Conservation (phyloP, 495 filamentous ascomycete genomes). For the Penicillium goetzii region DNA sequence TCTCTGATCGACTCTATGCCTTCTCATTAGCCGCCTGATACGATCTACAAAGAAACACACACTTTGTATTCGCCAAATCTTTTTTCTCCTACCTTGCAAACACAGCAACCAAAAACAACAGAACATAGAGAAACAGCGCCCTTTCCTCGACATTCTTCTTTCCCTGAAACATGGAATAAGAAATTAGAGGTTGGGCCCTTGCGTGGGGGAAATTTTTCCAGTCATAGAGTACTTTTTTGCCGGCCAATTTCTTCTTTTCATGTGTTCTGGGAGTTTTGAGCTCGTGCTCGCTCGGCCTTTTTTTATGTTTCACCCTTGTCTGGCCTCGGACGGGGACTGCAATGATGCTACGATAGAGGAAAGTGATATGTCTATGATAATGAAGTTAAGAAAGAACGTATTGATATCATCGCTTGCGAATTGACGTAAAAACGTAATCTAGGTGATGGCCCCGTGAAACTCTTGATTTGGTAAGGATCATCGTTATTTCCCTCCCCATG, state of each 20-base stretch:
- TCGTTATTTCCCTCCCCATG: too few relatives aligned
- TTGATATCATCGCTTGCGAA: constrained; percentile 1
- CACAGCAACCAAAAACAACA: constrained; percentile 15
- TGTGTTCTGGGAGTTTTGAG: constrained; percentile 6
- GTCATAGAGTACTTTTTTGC: constrained; percentile 5
- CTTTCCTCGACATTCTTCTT: background rate
- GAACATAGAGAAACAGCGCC: constrained; percentile 8
- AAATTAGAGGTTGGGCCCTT: background rate
- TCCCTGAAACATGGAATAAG: background rate
- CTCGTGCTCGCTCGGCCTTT: constrained; percentile 8
- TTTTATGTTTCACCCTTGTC: constrained; percentile 21
- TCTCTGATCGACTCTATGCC: constrained; percentile 44
- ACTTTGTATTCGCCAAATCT: constrained; percentile 13
- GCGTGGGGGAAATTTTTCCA: background rate
- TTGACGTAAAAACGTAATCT: background rate
- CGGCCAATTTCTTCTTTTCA: background rate
- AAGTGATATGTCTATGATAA: constrained; percentile 36
- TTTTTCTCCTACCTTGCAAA: constrained; percentile 16
- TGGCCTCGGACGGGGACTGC: constrained; percentile 20
- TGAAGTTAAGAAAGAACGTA: constrained; percentile 33
- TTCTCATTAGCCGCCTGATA: constrained; percentile 30
- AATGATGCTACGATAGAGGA: constrained; percentile 40
- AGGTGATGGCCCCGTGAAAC: too few relatives aligned
- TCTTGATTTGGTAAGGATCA: too few relatives aligned
- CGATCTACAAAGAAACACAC: constrained; percentile 15